Conservation (phyloP, 768 basidiomycete species). For the Boletus barrowsii region DNA sequence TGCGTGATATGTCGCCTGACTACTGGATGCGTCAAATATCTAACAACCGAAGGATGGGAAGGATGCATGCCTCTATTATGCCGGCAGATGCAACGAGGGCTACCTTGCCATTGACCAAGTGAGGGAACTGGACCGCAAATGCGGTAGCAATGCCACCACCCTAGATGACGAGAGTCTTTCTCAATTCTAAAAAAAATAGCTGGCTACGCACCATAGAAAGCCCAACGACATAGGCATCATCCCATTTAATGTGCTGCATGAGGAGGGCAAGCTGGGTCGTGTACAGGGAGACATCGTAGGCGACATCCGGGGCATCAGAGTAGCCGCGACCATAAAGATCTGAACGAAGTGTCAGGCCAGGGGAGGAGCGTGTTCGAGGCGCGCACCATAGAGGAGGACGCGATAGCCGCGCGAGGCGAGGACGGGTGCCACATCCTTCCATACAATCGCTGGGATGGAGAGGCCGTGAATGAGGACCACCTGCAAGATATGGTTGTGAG, state of each 20-base stretch:
- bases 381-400: slow-evolving; percentile 69
- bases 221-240: slow-evolving; percentile 60
- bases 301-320: slow-evolving; percentile 72
- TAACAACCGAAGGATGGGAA: too few relatives aligned
- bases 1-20: slow-evolving; percentile 67
- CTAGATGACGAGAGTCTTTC: slow-evolving; percentile 33
- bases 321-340: slow-evolving; percentile 84
- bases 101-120: slow-evolving; percentile 62
- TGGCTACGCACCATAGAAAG: slow-evolving; percentile 62
- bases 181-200: slow-evolving; percentile 1
- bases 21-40: slow-evolving; percentile 23
- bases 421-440: slow-evolving; percentile 69
- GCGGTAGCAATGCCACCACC: slow-evolving; percentile 73
- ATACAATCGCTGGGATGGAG: slow-evolving; percentile 72
- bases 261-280: slow-evolving; percentile 79
- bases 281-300: slow-evolving; percentile 63
- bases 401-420: slow-evolving; percentile 65
- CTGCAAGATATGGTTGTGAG: slow-evolving; percentile 34
- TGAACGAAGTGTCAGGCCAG: slow-evolving; percentile 25
- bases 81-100: slow-evolving; percentile 69
- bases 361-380: not conserved
- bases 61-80: slow-evolving; percentile 53
- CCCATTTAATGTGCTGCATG: slow-evolving; percentile 76
- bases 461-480: slow-evolving; percentile 77
- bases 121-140: slow-evolving; percentile 69